Conservation (phyloP, 2,329 filamentous ascomycete genomes). For the Botryotinia convoluta region DNA sequence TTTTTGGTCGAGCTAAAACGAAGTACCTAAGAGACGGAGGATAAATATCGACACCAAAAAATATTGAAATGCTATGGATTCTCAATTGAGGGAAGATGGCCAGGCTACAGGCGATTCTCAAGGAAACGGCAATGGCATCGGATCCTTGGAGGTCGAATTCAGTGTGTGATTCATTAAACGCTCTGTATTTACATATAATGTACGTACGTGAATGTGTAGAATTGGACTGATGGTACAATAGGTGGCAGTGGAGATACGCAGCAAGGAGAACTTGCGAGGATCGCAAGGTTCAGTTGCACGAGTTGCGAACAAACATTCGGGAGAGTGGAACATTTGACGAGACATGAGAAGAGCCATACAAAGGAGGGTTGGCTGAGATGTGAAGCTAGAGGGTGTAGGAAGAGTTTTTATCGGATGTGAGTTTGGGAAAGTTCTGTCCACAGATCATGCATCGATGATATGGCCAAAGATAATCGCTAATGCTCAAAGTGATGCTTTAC, state of each 20-base stretch:
- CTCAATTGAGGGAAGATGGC: background rate
- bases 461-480: background rate
- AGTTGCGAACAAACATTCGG: slow-evolving; percentile 1
- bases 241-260: background rate
- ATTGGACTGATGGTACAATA: background rate
- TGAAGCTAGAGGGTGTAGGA: background rate
- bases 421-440: background rate
- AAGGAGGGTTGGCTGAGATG: slow-evolving; percentile 1
- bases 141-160: background rate
- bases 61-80: background rate
- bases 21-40: background rate
- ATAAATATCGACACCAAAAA: background rate
- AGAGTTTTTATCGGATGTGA: slow-evolving; percentile 12
- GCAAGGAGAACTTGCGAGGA: background rate
- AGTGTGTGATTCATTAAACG: background rate
- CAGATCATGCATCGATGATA: background rate
- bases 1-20: background rate
- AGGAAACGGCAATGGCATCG: background rate
- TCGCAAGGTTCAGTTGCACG: background rate
- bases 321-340: slow-evolving; percentile 10
- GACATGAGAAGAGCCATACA: background rate
- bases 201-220: background rate
- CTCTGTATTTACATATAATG: background rate
- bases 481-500: background rate
- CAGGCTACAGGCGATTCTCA: background rate